These are phyloP conservation scores for Chrysosphaeria jannelii DNA, from an alignment of 2,329 filamentous ascomycete species.

Conservation along the genomic window DNA sequence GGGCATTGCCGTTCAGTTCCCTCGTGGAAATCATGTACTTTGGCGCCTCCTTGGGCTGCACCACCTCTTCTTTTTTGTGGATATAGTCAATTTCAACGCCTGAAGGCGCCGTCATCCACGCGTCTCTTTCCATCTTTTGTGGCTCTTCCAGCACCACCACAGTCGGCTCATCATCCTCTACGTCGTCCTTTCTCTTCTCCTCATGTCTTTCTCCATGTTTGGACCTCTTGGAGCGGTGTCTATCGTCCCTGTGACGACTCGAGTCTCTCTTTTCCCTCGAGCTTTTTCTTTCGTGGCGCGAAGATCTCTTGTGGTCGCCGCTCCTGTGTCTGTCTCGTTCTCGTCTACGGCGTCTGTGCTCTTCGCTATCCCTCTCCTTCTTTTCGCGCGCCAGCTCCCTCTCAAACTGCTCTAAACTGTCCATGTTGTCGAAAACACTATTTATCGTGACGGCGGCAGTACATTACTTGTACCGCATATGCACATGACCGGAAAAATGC, in stretches of 20 bases:
- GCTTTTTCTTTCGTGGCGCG: too few species aligned
- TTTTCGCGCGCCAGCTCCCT: constrained; percentile 10
- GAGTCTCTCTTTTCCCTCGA: too few species aligned
- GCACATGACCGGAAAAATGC: too few species aligned
- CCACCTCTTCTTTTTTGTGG: constrained; percentile 25
- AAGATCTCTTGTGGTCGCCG: too few species aligned
- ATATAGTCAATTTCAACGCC: constrained; percentile 63
- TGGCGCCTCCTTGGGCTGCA: constrained; percentile 23
- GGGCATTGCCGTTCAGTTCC: constrained; percentile 43
- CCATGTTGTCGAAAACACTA: constrained; percentile 3
- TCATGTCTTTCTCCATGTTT: too few species aligned
- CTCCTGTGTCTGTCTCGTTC: neutral
- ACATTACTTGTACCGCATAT: too few species aligned
- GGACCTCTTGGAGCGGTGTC: too few species aligned
- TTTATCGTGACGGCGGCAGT: too few species aligned
- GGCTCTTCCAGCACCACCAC: too few species aligned
- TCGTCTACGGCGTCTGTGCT: neutral
- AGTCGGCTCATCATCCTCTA: too few species aligned
- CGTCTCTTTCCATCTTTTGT: constrained; percentile 37
- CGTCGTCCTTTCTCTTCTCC: too few species aligned
- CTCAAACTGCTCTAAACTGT: constrained; percentile 10
- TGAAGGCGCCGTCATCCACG: constrained; percentile 83
- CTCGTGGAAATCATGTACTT: constrained; percentile 45
- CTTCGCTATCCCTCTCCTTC: constrained; percentile 1
- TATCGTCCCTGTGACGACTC: too few species aligned